Evolutionary conservation across 306 rosid genomes (phyloP).

Genomic region (Medicago lupulina): DNA sequence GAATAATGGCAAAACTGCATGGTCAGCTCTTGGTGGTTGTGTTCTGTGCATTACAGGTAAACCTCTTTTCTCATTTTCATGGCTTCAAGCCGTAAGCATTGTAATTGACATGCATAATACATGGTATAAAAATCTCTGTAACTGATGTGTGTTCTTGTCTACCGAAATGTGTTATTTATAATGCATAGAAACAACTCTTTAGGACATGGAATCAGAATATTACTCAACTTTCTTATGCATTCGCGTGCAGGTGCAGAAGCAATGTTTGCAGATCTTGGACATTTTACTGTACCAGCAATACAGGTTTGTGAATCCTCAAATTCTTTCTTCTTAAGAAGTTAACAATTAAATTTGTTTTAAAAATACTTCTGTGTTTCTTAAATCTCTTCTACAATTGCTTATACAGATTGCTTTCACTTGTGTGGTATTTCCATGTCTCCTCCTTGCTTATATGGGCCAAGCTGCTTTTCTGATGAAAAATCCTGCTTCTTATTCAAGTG

Average conservation of each 20-base stretch:
- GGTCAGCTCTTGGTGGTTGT: constrained; percentile 99
- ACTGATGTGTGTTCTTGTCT: not conserved
- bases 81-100: no score
- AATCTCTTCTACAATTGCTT: constrained; percentile 5
- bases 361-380: not conserved
- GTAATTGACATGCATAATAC: constrained; percentile 18
- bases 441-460: constrained; percentile 96
- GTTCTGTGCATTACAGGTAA: constrained; percentile 96
- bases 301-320: constrained; percentile 60
- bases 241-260: constrained; percentile 88
- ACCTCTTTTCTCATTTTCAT: constrained; percentile 36
- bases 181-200: constrained; percentile 7
- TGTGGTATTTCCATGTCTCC: constrained; percentile 95
- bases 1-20: constrained; percentile 65
- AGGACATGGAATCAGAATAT: constrained; percentile 12
- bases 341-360: constrained; percentile 21
- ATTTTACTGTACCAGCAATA: constrained; percentile 83
- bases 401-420: constrained; percentile 84
- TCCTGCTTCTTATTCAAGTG: constrained; percentile 54
- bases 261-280: constrained; percentile 98
- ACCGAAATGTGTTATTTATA: constrained; percentile 27
- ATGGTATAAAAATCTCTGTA: not conserved
- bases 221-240: constrained; percentile 32
- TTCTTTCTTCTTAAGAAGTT: constrained; percentile 29
- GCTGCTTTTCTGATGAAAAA: constrained; percentile 79